phyloP scores from a whole-genome alignment of 345 rosid species.

The Lumnitzera littorea region DNA sequence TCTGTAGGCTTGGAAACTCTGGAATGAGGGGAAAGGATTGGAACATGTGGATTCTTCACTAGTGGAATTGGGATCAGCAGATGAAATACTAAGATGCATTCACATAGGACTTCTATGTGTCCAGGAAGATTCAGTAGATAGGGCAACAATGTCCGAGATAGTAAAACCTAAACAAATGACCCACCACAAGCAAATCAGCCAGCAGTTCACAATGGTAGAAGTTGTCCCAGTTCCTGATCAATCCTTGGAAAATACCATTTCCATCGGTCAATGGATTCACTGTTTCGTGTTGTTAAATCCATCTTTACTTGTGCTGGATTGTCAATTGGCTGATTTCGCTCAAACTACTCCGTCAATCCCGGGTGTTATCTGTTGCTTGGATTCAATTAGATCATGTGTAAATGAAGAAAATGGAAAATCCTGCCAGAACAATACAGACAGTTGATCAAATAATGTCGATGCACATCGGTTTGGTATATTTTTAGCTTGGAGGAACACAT shows the following conservation, averaged over 20 bases:
- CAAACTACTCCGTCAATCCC: too few species aligned
- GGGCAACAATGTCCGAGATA: conserved; percentile 42
- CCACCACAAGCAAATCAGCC: conserved; percentile 17
- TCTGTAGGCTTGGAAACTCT: conserved; percentile 35
- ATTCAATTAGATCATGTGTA: too few species aligned
- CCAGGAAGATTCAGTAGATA: conserved; percentile 30
- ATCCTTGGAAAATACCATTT: neutral
- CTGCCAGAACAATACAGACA: too few species aligned
- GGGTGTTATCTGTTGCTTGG: too few species aligned
- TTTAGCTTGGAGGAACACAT: too few species aligned
- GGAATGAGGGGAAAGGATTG: conserved; percentile 32
- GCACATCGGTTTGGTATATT: too few species aligned
- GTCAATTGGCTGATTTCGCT: too few species aligned
- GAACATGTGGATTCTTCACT: conserved; percentile 27
- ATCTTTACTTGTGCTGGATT: too few species aligned
- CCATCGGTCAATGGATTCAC: conserved; percentile 8
- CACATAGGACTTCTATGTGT: conserved; percentile 43
- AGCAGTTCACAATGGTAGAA: conserved; percentile 13
- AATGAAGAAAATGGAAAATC: too few species aligned
- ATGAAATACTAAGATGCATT: conserved; percentile 30
- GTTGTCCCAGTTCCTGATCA: neutral
- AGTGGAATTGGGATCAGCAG: conserved; percentile 13
- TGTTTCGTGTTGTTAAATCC: conserved; percentile 8
- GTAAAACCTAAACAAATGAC: conserved; percentile 13
- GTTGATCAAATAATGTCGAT: too few species aligned